Base-by-base conservation (phyloP, 192 early-diverging fungal species). In the Tieghemiomyces parasiticus region DNA sequence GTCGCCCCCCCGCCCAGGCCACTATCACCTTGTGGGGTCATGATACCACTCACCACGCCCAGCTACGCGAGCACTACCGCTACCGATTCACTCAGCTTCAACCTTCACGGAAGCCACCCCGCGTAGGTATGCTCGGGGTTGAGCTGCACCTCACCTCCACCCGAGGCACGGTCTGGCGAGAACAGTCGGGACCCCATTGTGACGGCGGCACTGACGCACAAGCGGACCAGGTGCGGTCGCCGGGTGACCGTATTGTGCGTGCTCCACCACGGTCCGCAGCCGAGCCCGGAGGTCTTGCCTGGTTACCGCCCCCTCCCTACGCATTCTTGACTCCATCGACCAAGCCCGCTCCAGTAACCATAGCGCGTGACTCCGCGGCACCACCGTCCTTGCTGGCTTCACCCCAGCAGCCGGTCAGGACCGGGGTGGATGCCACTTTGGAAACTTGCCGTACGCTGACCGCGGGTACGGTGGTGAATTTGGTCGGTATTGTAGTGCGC, bases 1-100 rank as follows among this genome's bases (percentile, higher is more conserved):
- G 16, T 2, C 4, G 24, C 9, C 13, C 24, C 3, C 4, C 24
- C 1, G 16, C 54, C 31, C 54, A 56, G 54, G 54, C 54, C 2
- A n/a, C 34, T 16, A 29, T 56, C 31, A 56, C 54, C 19, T 14
- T 56, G 2, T 56, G 54, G 54, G 54, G 54, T 3, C 34, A 33
- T 56, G 54, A 29, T 1, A 13, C 28, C 13, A 20, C 20, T 1
- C 54, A 56, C 6, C 16, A 34, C 28, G 31, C 29, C 20, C 20
- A 9, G 34, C 4, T 56, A 3, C 28, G 33, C 31, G 54, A 28
- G 19, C 16, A 29, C 29, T 31, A 35, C 30, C 54, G 54, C 34
- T 56, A 56, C 32, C 32, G 14, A 24, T 34, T 56, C 24, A 20
- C 14, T 29, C 29, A 56, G 16, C 24, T 56, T 16, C 16, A 20